A percentile compares a stretch with the other conserved stretches of the same genome.
Evolutionary conservation across 2,329 filamentous ascomycete species (phyloP).

Genomic region (Fusarium camptoceras): DNA sequence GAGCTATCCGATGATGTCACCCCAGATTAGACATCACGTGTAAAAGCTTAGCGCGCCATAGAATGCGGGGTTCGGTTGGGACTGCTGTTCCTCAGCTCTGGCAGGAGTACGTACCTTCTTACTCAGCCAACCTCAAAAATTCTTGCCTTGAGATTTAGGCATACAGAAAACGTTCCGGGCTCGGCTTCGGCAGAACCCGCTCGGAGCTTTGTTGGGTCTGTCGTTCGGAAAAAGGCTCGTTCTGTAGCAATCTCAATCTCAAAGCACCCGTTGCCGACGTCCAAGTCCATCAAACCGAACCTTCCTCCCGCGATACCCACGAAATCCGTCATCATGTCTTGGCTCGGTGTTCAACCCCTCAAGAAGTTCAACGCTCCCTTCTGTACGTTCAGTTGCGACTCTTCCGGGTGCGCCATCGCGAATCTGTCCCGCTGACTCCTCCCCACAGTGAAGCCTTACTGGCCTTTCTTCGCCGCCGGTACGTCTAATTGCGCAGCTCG

Average conservation of each 20-base stretch:
- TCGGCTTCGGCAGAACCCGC: slow-evolving; percentile 54
- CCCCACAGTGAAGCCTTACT: slow-evolving; percentile 83
- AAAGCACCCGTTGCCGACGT: slow-evolving; percentile 45
- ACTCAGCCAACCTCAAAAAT: slow-evolving; percentile 14
- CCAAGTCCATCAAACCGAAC: slow-evolving; percentile 52
- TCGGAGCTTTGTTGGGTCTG: slow-evolving; percentile 48
- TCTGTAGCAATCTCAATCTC: slow-evolving; percentile 51
- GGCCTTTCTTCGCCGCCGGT: slow-evolving; percentile 95
- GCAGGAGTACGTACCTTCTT: slow-evolving; percentile 27
- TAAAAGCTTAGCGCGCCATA: slow-evolving; percentile 38
- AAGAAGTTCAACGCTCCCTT: slow-evolving; percentile 87
- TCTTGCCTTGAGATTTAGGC: slow-evolving; percentile 47
- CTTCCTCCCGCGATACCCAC: slow-evolving; percentile 52
- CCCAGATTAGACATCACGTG: slow-evolving; percentile 40
- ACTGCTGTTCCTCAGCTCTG: slow-evolving; percentile 26
- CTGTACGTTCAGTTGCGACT: slow-evolving; percentile 69
- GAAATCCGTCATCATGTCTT: slow-evolving; percentile 73
- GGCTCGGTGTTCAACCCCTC: slow-evolving; percentile 72
- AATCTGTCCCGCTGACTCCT: slow-evolving; percentile 47
- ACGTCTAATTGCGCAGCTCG: slow-evolving; percentile 59
- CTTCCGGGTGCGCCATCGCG: slow-evolving; percentile 27
- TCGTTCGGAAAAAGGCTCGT: slow-evolving; percentile 56
- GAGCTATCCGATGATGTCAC: slow-evolving; percentile 48
- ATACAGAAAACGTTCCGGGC: slow-evolving; percentile 19
- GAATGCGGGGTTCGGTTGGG: slow-evolving; percentile 47